Evolutionary conservation across 2,329 filamentous ascomycete species (phyloP).

Genomic region (Sporothrix euskadiensis): DNA sequence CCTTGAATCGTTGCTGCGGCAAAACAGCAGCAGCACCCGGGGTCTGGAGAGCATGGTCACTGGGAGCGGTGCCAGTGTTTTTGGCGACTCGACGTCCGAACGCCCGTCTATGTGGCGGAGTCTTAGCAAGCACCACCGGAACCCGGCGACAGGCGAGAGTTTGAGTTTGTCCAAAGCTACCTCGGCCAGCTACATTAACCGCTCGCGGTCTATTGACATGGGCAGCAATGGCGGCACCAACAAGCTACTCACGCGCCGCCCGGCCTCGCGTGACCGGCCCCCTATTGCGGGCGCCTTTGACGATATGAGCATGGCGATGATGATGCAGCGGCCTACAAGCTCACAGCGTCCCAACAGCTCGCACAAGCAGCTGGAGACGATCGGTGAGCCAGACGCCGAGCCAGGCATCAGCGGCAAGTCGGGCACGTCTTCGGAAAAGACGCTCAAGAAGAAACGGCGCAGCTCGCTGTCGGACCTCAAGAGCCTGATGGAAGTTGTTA

Average conservation of each 20-base stretch:
- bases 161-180: constrained; percentile 64
- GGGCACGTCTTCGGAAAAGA: constrained; percentile 37
- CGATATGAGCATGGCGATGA: constrained; percentile 41
- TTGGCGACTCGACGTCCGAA: constrained; percentile 47
- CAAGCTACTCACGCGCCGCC: constrained; percentile 49
- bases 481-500: constrained; percentile 61
- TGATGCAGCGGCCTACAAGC: constrained; percentile 33
- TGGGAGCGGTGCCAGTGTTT: constrained; percentile 39
- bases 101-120: constrained; percentile 80
- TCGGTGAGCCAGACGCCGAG: constrained; percentile 57
- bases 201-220: constrained; percentile 77
- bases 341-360: constrained; percentile 57
- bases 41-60: constrained; percentile 20
- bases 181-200: constrained; percentile 51
- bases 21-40: constrained; percentile 67
- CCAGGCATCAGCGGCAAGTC: constrained; percentile 34
- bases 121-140: constrained; percentile 77
- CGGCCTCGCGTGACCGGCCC: constrained; percentile 60
- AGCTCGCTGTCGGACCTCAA: constrained; percentile 88
- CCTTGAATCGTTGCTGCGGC: constrained; percentile 71
- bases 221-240: constrained; percentile 45
- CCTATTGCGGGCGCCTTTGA: constrained; percentile 64
- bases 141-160: constrained; percentile 59
- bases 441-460: constrained; percentile 75
- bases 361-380: constrained; percentile 56